A percentile compares a stretch with the other conserved stretches of the same genome.
Conservation (phyloP, 1,139 yeast genomes). For the Blastobotrys capitulatus region DNA sequence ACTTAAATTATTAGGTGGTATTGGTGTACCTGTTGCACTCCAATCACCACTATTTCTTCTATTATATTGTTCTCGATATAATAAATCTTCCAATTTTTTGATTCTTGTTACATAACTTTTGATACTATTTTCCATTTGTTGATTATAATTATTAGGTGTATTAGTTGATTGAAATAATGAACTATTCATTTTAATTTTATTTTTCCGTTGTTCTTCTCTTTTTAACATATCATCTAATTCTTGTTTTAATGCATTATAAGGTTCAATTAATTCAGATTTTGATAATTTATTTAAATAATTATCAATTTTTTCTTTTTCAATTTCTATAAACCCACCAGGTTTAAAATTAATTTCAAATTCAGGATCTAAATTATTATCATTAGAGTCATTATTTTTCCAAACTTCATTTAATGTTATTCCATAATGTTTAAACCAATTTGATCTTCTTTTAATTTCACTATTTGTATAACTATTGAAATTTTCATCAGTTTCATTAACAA, state of each 20-base stretch:
- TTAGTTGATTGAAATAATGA: no score
- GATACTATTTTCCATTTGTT: constrained; percentile 14
- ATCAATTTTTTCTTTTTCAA: constrained; percentile 14
- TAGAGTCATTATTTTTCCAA: not conserved
- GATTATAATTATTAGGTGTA: not conserved
- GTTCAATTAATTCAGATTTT: constrained; percentile 21
- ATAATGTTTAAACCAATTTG: constrained; percentile 49
- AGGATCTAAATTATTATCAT: constrained; percentile 1
- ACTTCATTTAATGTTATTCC: constrained; percentile 15
- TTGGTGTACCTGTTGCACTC: constrained; percentile 6
- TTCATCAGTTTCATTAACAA: constrained; percentile 51
- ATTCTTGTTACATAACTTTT: constrained; percentile 35
- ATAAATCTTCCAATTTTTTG: constrained; percentile 34
- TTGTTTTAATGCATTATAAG: constrained; percentile 21
- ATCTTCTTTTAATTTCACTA: constrained; percentile 52
- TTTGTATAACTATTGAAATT: constrained; percentile 53
- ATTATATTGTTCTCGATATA: constrained; percentile 34
- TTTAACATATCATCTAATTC: constrained; percentile 25
- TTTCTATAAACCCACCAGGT: not conserved
- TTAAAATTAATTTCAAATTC: not conserved
- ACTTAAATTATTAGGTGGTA: constrained; percentile 6
- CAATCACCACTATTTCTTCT: constrained; percentile 10
- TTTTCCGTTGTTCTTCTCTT: constrained; percentile 5
- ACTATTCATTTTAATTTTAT: not conserved
- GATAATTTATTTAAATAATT: constrained; percentile 22